Evolutionary conservation across 176 grass and related monocot species (phyloP).

Genomic region (Carex scoparia): DNA sequence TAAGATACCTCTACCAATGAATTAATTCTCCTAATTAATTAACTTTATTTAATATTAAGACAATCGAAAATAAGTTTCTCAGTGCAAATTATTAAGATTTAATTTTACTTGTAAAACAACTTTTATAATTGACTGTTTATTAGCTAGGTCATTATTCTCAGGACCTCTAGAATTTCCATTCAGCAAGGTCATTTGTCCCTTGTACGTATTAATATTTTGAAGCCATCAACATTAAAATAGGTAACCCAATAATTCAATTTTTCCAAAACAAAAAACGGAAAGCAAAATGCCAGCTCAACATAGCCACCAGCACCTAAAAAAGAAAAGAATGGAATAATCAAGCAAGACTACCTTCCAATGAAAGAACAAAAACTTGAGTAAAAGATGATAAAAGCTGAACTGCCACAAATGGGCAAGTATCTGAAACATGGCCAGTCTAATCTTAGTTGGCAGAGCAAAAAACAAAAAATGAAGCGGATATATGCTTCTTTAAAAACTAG

Average conservation of each 20-base stretch:
- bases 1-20: no score
- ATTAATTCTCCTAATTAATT: no score
- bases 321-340: neutral
- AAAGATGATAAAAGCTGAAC: slow-evolving; percentile 7
- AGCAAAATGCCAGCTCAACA: neutral
- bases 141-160: neutral
- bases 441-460: neutral
- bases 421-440: slow-evolving; percentile 13
- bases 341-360: neutral
- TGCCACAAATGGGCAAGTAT: slow-evolving; percentile 6
- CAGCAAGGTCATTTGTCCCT: neutral
- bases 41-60: no score
- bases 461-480: neutral
- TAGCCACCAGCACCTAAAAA: neutral
- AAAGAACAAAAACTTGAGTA: slow-evolving; percentile 18
- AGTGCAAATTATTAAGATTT: no score
- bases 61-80: no score
- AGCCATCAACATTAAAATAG: neutral
- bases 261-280: neutral
- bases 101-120: no score
- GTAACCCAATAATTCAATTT: neutral
- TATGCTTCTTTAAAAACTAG: neutral
- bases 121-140: no score
- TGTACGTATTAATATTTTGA: neutral
- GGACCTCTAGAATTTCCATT: neutral